Evolutionary conservation across 306 rosid species (phyloP), one percentile per base, ranked within the genome.

Genomic region (Cicer arietinum): DNA sequence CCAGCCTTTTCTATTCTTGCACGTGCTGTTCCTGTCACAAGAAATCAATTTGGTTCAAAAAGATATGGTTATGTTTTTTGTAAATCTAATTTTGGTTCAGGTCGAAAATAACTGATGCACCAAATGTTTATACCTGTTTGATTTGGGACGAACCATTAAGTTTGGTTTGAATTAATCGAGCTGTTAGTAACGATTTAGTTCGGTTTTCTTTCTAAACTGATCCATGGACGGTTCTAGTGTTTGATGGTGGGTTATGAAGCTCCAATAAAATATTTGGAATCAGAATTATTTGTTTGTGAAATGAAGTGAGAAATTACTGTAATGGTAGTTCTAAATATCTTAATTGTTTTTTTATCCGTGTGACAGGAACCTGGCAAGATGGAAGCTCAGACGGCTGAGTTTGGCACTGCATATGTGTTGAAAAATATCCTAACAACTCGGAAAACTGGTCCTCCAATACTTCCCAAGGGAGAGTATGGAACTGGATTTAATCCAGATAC

Each of bases 1-100:
- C 97, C 97, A 0, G 94, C 91, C 84, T 85, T 91, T 63, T 89
- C 94, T 8, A 89, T 91, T 74, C 95, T 86, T 22, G 97, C 95
- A 9, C 97, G 81, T 7, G 95, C 97, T 1, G 89, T 91, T 86
- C 89, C 91, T 4, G 97, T 88, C 22, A 20, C 22, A 20, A 20
- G 22, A 20, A 20, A 20, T 20, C 22, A 20, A 20, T 20, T 20
- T 20, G 22, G 22, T 20, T 20, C 1, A 0, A 20, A 20, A 20
- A 20, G 22, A 20, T 20, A 20, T 20, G 22, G 22, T 20, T 20
- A 20, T 1, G 30, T 53, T 7, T 17, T 20, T 20, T 20, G 22
- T 20, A 20, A 0, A 20, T 0, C 22, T 20, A 20, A 20, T 20
- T 20, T 14, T 14, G 16, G 16, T 14, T 14, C 16, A 14, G 16